Percentiles rank a stretch among this genome's conserved stretches.
These are phyloP conservation scores for Diplodia scrobiculata DNA, from an alignment of 2,329 filamentous ascomycete genomes.

Conservation along the genomic window DNA sequence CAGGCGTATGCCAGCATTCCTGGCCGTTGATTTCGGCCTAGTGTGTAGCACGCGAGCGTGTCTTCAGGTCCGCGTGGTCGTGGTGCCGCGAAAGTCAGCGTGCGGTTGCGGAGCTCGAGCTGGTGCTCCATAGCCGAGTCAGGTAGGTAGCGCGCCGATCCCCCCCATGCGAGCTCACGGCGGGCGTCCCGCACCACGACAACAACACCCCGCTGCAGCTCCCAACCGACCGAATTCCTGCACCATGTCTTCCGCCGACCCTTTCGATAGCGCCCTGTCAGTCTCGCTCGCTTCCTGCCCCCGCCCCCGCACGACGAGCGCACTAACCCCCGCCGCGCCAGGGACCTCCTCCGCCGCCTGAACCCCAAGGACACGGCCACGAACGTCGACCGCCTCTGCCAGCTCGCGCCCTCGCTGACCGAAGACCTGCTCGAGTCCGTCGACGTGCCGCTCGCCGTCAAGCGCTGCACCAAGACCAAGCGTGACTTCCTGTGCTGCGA, in stretches of 20 bases:
- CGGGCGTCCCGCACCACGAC: conserved; percentile 20
- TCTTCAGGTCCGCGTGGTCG: neutral
- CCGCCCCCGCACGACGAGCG: conserved; percentile 1
- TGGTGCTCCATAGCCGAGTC: conserved; percentile 1
- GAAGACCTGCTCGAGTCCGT: conserved; percentile 98
- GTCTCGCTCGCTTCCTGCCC: conserved; percentile 36
- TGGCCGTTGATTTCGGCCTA: neutral
- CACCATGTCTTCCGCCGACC: conserved; percentile 60
- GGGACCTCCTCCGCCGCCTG: conserved; percentile 95
- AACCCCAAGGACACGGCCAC: conserved; percentile 88
- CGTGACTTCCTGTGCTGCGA: conserved; percentile 98
- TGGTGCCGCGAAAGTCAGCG: neutral
- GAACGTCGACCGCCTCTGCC: conserved; percentile 87
- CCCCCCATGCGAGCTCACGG: conserved; percentile 27
- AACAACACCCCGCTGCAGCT: conserved; percentile 16
- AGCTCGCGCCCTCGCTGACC: conserved; percentile 84
- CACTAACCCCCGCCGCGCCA: conserved; percentile 47
- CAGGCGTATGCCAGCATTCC: neutral
- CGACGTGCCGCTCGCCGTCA: conserved; percentile 87
- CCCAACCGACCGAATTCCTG: neutral
- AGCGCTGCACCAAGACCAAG: conserved; percentile 82
- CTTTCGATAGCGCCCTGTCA: conserved; percentile 76
- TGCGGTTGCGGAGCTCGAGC: conserved; percentile 19
- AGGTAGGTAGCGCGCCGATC: conserved; percentile 22
- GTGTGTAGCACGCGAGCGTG: neutral